Base-by-base conservation (phyloP, 768 basidiomycete genomes). In the Lactarius sp. region DNA sequence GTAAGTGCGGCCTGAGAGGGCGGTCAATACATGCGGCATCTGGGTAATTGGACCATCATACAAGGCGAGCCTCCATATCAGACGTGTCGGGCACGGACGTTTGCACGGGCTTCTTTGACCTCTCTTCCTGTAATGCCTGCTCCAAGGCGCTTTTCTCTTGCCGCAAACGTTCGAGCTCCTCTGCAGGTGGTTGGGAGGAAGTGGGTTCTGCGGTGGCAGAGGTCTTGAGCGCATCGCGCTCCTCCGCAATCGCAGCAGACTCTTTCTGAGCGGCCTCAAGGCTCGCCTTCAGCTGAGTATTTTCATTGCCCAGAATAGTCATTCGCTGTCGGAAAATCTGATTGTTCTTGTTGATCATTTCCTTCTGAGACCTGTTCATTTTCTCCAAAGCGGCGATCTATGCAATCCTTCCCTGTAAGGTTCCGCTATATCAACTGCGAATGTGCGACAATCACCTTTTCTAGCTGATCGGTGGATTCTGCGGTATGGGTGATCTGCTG, bases 1-100 rank as follows among this genome's bases (percentile, higher is more conserved):
- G 74, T 78, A 33, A 90, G 72, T 52, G 78, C 66, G 56, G 80
- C 75, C 87, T 90, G 39, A 1, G 4, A 47, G 12, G n/a, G 6
- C 3, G 16, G 41, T 54, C 16, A 52, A 46, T 4, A 44, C 16
- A 34, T 13, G 31, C 6, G 1, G 18, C 31, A 8, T 9, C 14
- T 27, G 6, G 4, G 36, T 22, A 54, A 4, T 12, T 6, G n/a
- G 31, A 51, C 36, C 3, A 41, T 70, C 78, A 6, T 66, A 80
- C 79, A 31, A 81, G 55, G 34, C 74, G 62, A 3, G 72, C 66
- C 2, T 68, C 60, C 37, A 69, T 52, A 44, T 71, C 72, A 16
- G 66, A 52, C 8, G 69, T 67, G 51, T 61, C 62, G 54, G 33
- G 66, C 57, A 16, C 59, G 50, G 41, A 44, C 14, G 9, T 60